Conservation (phyloP, 2,329 filamentous ascomycete genomes). For the Ophiognomonia clavigignenti-juglandacearum region DNA sequence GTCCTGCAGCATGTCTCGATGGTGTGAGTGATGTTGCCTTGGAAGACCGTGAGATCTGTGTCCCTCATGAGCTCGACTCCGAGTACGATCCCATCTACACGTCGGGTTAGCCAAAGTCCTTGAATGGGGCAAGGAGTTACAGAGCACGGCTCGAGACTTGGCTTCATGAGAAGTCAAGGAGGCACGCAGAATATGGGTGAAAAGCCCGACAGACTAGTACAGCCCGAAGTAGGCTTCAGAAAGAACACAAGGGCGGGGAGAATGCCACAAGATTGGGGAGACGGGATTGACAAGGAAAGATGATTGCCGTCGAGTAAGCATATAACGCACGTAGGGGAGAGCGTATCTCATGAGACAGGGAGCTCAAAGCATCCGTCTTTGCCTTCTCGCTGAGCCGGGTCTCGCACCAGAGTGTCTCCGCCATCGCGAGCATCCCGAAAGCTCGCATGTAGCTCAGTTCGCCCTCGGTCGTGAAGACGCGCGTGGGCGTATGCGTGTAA, state of each 20-base stretch:
- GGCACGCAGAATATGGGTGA: no score
- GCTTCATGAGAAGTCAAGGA: no score
- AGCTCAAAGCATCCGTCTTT: conserved; percentile 51
- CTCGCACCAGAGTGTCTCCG: conserved; percentile 44
- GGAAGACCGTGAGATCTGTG: conserved; percentile 34
- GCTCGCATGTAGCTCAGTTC: conserved; percentile 40
- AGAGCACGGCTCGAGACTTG: no score
- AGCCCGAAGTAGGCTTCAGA: no score
- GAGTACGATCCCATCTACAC: background rate
- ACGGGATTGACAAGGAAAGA: conserved; percentile 46
- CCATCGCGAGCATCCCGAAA: conserved; percentile 50
- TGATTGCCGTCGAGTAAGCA: no score
- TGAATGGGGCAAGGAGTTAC: no score
- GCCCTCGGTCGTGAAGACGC: conserved; percentile 23
- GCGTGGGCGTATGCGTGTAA: background rate
- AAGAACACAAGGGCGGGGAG: no score
- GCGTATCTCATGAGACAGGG: conserved; percentile 52
- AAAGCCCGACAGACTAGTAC: no score
- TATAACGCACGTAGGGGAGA: conserved; percentile 51
- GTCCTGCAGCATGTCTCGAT: conserved; percentile 43
- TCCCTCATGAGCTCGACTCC: conserved; percentile 22
- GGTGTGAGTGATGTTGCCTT: conserved; percentile 38
- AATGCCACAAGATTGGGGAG: conserved; percentile 26
- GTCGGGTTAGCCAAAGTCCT: background rate
- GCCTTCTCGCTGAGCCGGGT: conserved; percentile 31